These are phyloP conservation scores for Cladorrhinum samala DNA, from an alignment of 495 filamentous ascomycete species.

Conservation along the genomic window DNA sequence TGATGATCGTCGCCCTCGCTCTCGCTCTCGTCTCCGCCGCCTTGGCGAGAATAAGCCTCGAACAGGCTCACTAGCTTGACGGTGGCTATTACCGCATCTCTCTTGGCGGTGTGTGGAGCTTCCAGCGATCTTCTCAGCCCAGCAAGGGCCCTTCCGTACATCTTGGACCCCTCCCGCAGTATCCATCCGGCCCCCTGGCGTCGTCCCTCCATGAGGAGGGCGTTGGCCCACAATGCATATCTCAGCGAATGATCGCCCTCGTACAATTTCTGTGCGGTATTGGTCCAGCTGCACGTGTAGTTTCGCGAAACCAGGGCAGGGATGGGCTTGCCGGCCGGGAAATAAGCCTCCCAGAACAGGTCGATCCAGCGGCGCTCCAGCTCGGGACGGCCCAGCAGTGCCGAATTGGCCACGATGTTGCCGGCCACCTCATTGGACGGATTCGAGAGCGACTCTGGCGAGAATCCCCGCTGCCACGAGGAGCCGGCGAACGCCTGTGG, in stretches of 20 bases:
- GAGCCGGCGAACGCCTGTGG: not conserved
- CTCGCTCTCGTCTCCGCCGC: not conserved
- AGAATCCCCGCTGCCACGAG: not conserved
- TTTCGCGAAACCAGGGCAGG: constrained; percentile 1
- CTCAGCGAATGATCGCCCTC: constrained; percentile 6
- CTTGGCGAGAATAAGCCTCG: constrained; percentile 6
- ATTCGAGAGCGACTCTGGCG: not conserved
- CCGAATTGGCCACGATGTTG: not conserved
- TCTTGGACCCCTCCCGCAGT: not conserved
- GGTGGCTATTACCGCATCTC: constrained; percentile 1
- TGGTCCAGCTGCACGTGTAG: constrained; percentile 16
- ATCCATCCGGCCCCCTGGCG: constrained; percentile 7
- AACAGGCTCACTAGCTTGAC: constrained; percentile 16
- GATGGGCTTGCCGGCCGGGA: constrained; percentile 10
- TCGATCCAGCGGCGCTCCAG: constrained; percentile 13
- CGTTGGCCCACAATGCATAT: constrained; percentile 14
- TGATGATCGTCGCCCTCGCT: not conserved
- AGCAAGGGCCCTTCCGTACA: constrained; percentile 8
- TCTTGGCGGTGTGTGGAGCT: not conserved
- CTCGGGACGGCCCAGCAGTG: constrained; percentile 4
- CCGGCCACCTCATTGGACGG: not conserved
- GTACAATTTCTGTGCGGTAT: constrained; percentile 4
- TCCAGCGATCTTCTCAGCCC: constrained; percentile 6
- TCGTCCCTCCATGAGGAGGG: constrained; percentile 1
- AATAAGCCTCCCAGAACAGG: constrained; percentile 18